Evolutionary conservation across 148 eudicot species (phyloP), one percentile per base, ranked within the genome.

Genomic region (Rhododendron molle): DNA sequence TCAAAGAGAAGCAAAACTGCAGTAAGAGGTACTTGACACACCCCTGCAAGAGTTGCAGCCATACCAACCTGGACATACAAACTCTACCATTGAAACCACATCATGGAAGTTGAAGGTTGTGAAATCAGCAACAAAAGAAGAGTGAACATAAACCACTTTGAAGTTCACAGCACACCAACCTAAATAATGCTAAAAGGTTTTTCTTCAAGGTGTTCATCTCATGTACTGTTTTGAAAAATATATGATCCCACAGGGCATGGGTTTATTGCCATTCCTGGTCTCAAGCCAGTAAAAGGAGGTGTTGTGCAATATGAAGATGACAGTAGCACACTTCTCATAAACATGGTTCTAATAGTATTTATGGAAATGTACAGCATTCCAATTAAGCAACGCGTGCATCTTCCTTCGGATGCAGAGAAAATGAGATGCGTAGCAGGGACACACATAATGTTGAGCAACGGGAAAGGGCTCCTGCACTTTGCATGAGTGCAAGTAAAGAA

Each of bases 31-130:
- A 95, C 98, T 83, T 95, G 96, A 86, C 99, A 96, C 62, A 96
- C 99, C 85, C 97, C 98, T 83, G 98, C 99, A 80, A 96, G 97
- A 79, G 99, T 96, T 90, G 99, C 98, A 91, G 99, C 97, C 99
- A 96, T 96, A 86, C 96, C 99, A 85, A 96, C 99, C 99, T 96
- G 94, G 60, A 85, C 58, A 82, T 62, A 78, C 21, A 32, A 76
- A 86, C 26, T 32, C 40, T 14, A 46, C 34, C 85, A 76, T 32
- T 7, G 73, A 46, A 44, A 78, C n/a, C 69, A 80, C 47, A 79
- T 88, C 83, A 79, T 56, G n/a, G 40, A 28, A 15, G 30, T 36
- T 67, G 77, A n/a, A 73, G 32, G 73, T 43, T 43, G 76, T 36
- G 34, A 84, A 60, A 50, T 40, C 69, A 85, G 76, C 38, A 85